Base-by-base conservation (phyloP, 805 yeast genomes). In the Yarrowia hollandica region DNA sequence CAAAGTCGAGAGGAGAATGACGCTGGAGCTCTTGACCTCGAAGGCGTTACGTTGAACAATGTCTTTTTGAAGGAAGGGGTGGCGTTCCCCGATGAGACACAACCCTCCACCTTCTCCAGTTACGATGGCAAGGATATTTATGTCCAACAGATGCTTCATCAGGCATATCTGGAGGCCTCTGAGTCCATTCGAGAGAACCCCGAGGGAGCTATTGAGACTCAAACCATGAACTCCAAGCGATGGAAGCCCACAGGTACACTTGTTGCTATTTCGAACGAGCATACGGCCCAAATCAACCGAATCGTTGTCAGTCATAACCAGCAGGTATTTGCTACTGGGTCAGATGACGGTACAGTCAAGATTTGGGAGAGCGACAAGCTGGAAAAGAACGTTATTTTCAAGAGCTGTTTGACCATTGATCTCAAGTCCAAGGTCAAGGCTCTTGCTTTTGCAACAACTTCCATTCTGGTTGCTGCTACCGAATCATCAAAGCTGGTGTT, bases 291-390 rank as follows among this genome's bases (percentile, higher is more conserved):
- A 2, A 74, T 90, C n/a, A 82, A 77, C 19, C 72, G 84, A 23
- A 67, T 90, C 8, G 80, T 77, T 1, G 79, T 81, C 0, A 78
- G 88, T 5, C 83, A 86, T 0, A 83, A 85, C 25, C 78, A 82
- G 14, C 79, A 80, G 21, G 85, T 81, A 63, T 83, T 92, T 63
- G 73, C 90, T 2, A 84, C 94, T 1, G 96, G 90, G 1, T 88
- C 94, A 7, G 86, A 84, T 48, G 79, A 79, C 25, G 96, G 97
- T 0, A 67, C 74, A 1, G 66, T 94, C 35, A 85, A 82, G 63
- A 71, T 92, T 0, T 94, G 97, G 97, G 95, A 89, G 67, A 71
- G 84, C 0, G 66, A 73, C 9, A 81, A 83, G 60, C 72, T 91
- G 33, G 89, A 84, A 56, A 79, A 79, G 59, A 86, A 85, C 37